phyloP scores from a whole-genome alignment of 2,329 filamentous ascomycete species.

The Scedosporium apiospermum region DNA sequence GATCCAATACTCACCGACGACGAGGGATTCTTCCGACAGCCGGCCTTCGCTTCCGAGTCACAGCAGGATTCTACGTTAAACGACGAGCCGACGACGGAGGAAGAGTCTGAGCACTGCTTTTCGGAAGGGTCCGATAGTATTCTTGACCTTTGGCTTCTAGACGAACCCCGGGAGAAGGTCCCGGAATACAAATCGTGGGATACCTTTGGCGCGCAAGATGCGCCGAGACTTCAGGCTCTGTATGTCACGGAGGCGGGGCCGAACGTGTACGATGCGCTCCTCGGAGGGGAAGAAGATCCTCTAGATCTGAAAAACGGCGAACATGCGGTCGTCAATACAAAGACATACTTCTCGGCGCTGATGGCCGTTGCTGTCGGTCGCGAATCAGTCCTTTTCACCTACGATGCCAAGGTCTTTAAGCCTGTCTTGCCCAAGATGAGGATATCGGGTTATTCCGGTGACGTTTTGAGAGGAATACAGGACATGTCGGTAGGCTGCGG shows the following conservation, averaged over 20 bases:
- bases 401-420: conserved; percentile 45
- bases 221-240: conserved; percentile 32
- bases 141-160: conserved; percentile 38
- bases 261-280: conserved; percentile 53
- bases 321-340: conserved; percentile 34
- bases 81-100: conserved; percentile 1
- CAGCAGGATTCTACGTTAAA: background rate
- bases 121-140: conserved; percentile 12
- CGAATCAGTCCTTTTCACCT: conserved; percentile 61
- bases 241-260: conserved; percentile 64
- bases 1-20: conserved; percentile 3
- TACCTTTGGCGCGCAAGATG: conserved; percentile 40
- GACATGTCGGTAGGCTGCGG: conserved; percentile 37
- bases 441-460: conserved; percentile 46
- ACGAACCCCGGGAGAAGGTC: conserved; percentile 18
- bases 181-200: conserved; percentile 60
- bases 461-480: conserved; percentile 37
- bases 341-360: conserved; percentile 46
- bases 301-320: conserved; percentile 26
- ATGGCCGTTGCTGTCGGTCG: conserved; percentile 60
- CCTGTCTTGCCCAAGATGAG: conserved; percentile 35
- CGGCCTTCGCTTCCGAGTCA: conserved; percentile 9
- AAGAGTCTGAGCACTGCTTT: conserved; percentile 8
- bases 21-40: conserved; percentile 35
- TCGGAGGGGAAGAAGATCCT: conserved; percentile 32